Evolutionary conservation across 2,329 filamentous ascomycete species (phyloP).

Genomic region (Ceratocystis harringtonii): DNA sequence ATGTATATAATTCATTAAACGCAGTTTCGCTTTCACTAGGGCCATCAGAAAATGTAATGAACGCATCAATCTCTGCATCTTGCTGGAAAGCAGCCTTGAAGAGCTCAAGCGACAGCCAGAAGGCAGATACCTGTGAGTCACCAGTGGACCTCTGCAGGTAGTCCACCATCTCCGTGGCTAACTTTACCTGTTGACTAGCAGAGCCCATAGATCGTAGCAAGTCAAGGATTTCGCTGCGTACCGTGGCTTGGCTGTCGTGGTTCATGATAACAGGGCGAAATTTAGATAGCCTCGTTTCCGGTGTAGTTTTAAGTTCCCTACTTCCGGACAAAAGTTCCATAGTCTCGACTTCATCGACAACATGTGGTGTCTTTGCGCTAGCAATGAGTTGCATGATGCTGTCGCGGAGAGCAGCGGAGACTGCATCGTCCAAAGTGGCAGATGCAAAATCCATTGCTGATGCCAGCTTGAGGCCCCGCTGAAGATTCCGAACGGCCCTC

Average conservation of each 20-base stretch:
- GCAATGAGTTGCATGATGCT: slow-evolving; percentile 37
- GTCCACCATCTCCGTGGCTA: slow-evolving; percentile 52
- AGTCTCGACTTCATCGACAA: slow-evolving; percentile 24
- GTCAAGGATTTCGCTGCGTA: slow-evolving; percentile 40
- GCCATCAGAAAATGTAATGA: slow-evolving; percentile 38
- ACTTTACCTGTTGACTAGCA: slow-evolving; percentile 41
- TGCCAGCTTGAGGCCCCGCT: slow-evolving; percentile 54
- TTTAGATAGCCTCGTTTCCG: slow-evolving; percentile 15
- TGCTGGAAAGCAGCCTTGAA: slow-evolving; percentile 41
- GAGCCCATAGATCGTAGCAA: slow-evolving; percentile 42
- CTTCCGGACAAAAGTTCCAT: slow-evolving; percentile 14
- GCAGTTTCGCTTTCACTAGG: slow-evolving; percentile 32
- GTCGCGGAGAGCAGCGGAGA: slow-evolving; percentile 58
- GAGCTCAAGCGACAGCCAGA: slow-evolving; percentile 67
- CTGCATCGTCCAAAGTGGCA: slow-evolving; percentile 47
- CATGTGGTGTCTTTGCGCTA: slow-evolving; percentile 22
- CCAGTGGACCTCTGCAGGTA: slow-evolving; percentile 40
- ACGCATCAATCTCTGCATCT: slow-evolving; percentile 45
- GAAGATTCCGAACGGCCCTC: slow-evolving; percentile 59
- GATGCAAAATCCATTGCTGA: slow-evolving; percentile 48
- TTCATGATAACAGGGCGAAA: slow-evolving; percentile 50
- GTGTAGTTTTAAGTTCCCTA: slow-evolving; percentile 4
- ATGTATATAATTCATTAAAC: slow-evolving; percentile 53
- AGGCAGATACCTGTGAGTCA: slow-evolving; percentile 49
- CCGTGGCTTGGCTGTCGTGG: slow-evolving; percentile 50